Percentiles rank a stretch among this genome's conserved stretches.
Conservation (phyloP, 208 protist species). For the Vickermania ingenoplastis region DNA sequence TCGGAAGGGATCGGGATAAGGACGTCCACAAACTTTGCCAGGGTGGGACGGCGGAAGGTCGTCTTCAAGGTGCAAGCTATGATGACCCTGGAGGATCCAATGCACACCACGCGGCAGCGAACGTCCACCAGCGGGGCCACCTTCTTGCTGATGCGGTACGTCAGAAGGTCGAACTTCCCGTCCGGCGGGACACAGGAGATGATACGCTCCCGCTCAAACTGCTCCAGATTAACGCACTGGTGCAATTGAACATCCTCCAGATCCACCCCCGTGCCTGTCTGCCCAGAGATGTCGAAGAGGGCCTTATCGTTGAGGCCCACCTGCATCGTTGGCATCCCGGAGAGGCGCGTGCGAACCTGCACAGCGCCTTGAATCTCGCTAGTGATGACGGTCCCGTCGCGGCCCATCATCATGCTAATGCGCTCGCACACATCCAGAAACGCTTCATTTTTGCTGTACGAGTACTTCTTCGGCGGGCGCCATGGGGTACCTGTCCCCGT, state of each 20-base stretch:
- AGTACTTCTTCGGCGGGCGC: slow-evolving; percentile 92
- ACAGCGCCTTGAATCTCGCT: slow-evolving; percentile 93
- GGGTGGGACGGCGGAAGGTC: slow-evolving; percentile 90
- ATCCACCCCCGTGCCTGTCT: slow-evolving; percentile 35
- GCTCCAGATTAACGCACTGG: slow-evolving; percentile 96
- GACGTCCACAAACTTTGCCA: slow-evolving; percentile 96
- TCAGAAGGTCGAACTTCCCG: slow-evolving; percentile 97
- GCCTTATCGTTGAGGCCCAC: slow-evolving; percentile 98
- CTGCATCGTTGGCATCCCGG: slow-evolving; percentile 97
- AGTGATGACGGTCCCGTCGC: slow-evolving; percentile 90
- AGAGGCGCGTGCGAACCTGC: slow-evolving; percentile 93
- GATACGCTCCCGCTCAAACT: slow-evolving; percentile 93
- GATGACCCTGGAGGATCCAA: slow-evolving; percentile 91
- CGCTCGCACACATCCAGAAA: slow-evolving; percentile 98
- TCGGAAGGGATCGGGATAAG: slow-evolving; percentile 96
- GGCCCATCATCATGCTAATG: slow-evolving; percentile 94
- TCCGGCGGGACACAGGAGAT: slow-evolving; percentile 95
- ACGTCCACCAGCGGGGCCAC: slow-evolving; percentile 93
- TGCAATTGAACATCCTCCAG: slow-evolving; percentile 99
- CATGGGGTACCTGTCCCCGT: slow-evolving; percentile 95
- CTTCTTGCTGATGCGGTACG: slow-evolving; percentile 94
- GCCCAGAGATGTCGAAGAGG: slow-evolving; percentile 45
- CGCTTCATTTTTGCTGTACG: slow-evolving; percentile 96
- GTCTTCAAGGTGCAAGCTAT: slow-evolving; percentile 88
- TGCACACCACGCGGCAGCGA: slow-evolving; percentile 71